Conservation (phyloP, 495 filamentous ascomycete species). For the Chlorociboria aeruginascens region DNA sequence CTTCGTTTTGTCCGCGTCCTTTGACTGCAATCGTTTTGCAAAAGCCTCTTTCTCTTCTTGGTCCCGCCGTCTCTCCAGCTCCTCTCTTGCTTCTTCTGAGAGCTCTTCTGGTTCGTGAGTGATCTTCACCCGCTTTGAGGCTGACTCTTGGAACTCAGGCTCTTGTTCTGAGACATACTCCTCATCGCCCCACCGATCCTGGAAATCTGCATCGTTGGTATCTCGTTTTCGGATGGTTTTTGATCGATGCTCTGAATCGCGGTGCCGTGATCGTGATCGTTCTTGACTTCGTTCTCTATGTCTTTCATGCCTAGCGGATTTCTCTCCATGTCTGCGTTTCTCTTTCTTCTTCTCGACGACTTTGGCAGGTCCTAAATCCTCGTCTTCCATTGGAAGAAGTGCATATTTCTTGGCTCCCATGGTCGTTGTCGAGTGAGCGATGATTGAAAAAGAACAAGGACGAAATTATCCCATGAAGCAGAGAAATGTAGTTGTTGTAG, state of each 20-base stretch:
- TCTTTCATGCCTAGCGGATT: conserved; percentile 22
- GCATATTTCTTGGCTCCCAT: conserved; percentile 61
- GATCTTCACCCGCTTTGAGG: conserved; percentile 36
- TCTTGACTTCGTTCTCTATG: conserved; percentile 27
- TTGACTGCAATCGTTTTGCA: conserved; percentile 54
- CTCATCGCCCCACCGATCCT: conserved; percentile 74
- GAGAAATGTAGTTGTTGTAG: too few species aligned
- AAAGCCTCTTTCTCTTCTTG: conserved; percentile 64
- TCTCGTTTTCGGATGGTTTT: conserved; percentile 43
- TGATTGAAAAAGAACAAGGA: too few species aligned
- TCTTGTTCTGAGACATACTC: conserved; percentile 43
- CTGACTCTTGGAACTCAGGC: conserved; percentile 44
- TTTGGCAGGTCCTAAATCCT: conserved; percentile 41
- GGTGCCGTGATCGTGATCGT: conserved; percentile 18
- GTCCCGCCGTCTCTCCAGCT: conserved; percentile 48
- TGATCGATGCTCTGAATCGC: conserved; percentile 33
- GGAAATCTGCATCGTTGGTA: conserved; percentile 40
- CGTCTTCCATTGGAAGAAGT: conserved; percentile 75
- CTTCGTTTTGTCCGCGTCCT: conserved; percentile 59
- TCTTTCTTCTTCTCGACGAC: conserved; percentile 30
- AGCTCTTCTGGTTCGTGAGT: conserved; percentile 35
- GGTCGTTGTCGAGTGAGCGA: too few species aligned
- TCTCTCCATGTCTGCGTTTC: conserved; percentile 28
- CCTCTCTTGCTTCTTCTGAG: conserved; percentile 40
- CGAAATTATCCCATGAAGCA: too few species aligned